Percentiles rank a stretch among this genome's conserved stretches.
Evolutionary conservation across 768 basidiomycete genomes (phyloP).

Genomic region (Suillus placidus): DNA sequence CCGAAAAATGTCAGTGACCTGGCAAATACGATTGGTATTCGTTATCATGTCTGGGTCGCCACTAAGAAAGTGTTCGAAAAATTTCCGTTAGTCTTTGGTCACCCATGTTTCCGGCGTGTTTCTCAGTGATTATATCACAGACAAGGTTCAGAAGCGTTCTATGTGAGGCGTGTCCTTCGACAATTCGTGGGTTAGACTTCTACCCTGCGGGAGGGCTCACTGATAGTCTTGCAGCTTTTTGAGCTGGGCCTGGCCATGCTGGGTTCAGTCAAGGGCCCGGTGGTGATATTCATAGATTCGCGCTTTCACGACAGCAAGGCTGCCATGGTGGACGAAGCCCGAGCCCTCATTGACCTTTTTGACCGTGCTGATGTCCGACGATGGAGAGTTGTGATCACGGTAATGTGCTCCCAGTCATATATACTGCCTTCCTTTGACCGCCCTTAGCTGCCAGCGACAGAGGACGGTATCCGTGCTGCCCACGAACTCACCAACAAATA

Average conservation of each 20-base stretch:
- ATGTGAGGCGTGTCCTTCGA: conserved; percentile 14
- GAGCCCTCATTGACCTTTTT: conserved; percentile 44
- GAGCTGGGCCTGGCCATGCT: conserved; percentile 50
- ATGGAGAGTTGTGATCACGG: conserved; percentile 51
- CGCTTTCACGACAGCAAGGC: conserved; percentile 39
- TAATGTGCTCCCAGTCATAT: conserved; percentile 21
- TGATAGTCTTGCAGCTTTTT: conserved; percentile 43
- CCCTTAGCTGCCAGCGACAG: conserved; percentile 59
- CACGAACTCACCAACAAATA: conserved; percentile 39
- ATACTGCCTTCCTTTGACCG: neutral
- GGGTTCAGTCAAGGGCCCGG: conserved; percentile 48
- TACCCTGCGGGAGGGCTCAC: neutral
- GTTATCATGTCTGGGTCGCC: conserved; percentile 39
- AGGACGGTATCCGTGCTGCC: conserved; percentile 53
- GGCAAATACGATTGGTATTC: conserved; percentile 28
- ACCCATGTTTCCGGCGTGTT: neutral
- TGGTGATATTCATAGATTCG: conserved; percentile 56
- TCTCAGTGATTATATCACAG: neutral
- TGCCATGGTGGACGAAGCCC: conserved; percentile 47
- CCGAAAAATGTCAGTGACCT: conserved; percentile 34
- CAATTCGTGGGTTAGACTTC: conserved; percentile 29
- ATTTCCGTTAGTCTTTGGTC: conserved; percentile 16
- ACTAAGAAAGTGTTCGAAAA: conserved; percentile 33
- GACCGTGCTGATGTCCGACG: conserved; percentile 40
- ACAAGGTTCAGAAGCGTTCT: neutral